These are phyloP conservation scores for Sphenostylis stenocarpa DNA, from an alignment of 306 rosid species.

Conservation along the genomic window DNA sequence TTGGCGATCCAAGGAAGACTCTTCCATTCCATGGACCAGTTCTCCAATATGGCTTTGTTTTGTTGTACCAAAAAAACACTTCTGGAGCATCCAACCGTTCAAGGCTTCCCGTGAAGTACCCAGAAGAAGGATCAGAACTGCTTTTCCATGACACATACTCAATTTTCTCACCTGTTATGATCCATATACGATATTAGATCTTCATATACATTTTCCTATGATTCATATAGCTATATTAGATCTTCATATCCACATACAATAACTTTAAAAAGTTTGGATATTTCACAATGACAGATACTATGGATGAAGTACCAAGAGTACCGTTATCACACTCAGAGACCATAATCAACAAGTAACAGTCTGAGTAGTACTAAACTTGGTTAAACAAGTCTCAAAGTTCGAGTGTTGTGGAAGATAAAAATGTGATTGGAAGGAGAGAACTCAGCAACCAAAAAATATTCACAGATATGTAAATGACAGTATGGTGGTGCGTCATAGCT, in stretches of 20 bases:
- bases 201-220: not conserved
- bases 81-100: constrained; percentile 18
- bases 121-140: constrained; percentile 30
- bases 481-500: not conserved
- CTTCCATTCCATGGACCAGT: constrained; percentile 57
- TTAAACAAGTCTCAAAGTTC: no score
- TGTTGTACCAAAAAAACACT: constrained; percentile 31
- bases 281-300: no score
- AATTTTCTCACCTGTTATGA: constrained; percentile 19
- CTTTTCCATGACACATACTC: constrained; percentile 28
- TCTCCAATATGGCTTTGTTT: constrained; percentile 34
- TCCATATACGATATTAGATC: not conserved
- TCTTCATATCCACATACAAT: no score
- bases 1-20: constrained; percentile 40
- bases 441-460: no score
- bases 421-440: no score
- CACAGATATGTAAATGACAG: not conserved
- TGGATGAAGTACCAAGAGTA: not conserved
- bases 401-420: no score
- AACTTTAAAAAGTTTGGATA: no score
- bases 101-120: constrained; percentile 22
- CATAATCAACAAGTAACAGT: no score
- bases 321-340: no score
- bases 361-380: no score
- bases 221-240: not conserved